phyloP scores from a whole-genome alignment of 2,329 filamentous ascomycete species.

The Ophiognomonia clavigignenti-juglandacearum region DNA sequence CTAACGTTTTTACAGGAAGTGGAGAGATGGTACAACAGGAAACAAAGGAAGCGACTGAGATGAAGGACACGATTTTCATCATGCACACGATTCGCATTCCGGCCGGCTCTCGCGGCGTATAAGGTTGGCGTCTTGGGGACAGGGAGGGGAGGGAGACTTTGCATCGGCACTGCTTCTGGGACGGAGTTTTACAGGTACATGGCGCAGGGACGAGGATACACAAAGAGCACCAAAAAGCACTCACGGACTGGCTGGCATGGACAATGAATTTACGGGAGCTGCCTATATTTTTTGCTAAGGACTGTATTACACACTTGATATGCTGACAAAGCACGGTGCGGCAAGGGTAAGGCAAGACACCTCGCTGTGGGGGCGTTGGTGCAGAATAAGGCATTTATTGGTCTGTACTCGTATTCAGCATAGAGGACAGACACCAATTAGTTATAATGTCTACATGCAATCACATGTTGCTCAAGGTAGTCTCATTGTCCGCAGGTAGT shows the following conservation, averaged over 20 bases:
- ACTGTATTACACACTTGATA: neutral
- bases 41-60: conserved; percentile 12
- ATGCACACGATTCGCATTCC: neutral
- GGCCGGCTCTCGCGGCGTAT: neutral
- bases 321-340: neutral
- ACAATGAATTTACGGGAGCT: neutral
- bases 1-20: conserved; percentile 10
- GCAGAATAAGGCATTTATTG: too few species aligned
- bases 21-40: conserved; percentile 14
- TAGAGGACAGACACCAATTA: neutral
- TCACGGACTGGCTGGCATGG: neutral
- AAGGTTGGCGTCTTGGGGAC: neutral
- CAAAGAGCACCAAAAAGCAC: too few species aligned
- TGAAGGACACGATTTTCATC: neutral
- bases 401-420: neutral
- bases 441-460: neutral
- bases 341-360: neutral
- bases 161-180: neutral
- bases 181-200: neutral
- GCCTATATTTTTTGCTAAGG: neutral
- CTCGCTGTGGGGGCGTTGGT: neutral
- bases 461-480: too few species aligned
- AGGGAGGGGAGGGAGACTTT: too few species aligned
- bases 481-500: too few species aligned
- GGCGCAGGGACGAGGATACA: neutral